Evolutionary conservation across 139 green algal species (phyloP).

Genomic region (Haematococcus sp.): DNA sequence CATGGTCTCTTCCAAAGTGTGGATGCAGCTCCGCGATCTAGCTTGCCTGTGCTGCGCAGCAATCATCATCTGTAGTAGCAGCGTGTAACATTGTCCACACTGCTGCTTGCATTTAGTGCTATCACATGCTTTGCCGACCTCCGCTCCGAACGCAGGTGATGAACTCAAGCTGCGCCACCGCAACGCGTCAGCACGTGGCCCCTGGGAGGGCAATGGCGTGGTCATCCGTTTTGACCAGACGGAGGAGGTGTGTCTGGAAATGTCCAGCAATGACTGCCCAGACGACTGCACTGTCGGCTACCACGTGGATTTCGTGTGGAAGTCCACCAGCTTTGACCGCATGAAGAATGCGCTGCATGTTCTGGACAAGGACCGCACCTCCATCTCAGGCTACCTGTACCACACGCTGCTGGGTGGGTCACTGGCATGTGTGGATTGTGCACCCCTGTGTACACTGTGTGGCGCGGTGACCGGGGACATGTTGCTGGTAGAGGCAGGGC

Average conservation of each 20-base stretch:
- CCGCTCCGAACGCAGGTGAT: slow-evolving; percentile 57
- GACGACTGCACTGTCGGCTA: slow-evolving; percentile 78
- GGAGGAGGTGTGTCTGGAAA: slow-evolving; percentile 86
- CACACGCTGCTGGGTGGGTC: slow-evolving; percentile 60
- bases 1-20: neutral
- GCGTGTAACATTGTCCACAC: too few relatives aligned
- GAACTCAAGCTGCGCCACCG: slow-evolving; percentile 87
- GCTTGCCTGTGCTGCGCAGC: too few relatives aligned
- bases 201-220: slow-evolving; percentile 74
- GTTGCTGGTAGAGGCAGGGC: slow-evolving; percentile 35
- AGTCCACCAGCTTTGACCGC: slow-evolving; percentile 87
- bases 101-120: too few relatives aligned
- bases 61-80: too few relatives aligned
- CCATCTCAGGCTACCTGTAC: slow-evolving; percentile 69
- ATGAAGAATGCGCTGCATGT: slow-evolving; percentile 85
- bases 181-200: slow-evolving; percentile 40
- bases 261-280: slow-evolving; percentile 60
- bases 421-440: too few relatives aligned
- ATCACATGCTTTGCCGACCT: too few relatives aligned
- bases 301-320: slow-evolving; percentile 93
- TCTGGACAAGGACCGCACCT: slow-evolving; percentile 89
- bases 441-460: slow-evolving; percentile 1
- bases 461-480: slow-evolving; percentile 39
- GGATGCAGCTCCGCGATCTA: too few relatives aligned
- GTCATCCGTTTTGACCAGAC: slow-evolving; percentile 76